These are phyloP conservation scores for Leucocoprinus leucothites DNA, from an alignment of 768 basidiomycete species.

Conservation along the genomic window DNA sequence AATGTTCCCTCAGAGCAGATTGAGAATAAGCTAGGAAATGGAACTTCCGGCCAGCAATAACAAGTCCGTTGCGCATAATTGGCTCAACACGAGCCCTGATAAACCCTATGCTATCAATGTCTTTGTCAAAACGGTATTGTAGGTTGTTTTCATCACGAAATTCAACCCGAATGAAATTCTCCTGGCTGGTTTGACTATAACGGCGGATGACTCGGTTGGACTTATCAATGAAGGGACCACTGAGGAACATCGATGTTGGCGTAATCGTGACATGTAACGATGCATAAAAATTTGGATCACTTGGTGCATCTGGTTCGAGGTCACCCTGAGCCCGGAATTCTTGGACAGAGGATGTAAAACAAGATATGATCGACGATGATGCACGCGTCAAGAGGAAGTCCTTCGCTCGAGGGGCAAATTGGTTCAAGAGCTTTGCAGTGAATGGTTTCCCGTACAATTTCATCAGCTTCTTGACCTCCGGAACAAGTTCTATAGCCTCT, in stretches of 20 bases:
- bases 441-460: constrained; percentile 28
- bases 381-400: constrained; percentile 21
- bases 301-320: constrained; percentile 21
- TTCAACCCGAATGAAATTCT: constrained; percentile 59
- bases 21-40: constrained; percentile 69
- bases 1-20: constrained; percentile 63
- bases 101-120: constrained; percentile 50
- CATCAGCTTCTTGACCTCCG: constrained; percentile 26
- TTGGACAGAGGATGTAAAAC: constrained; percentile 23
- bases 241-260: constrained; percentile 49
- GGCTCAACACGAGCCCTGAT: constrained; percentile 44
- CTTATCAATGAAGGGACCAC: constrained; percentile 55
- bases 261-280: constrained; percentile 37
- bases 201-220: constrained; percentile 61
- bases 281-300: constrained; percentile 26
- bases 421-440: constrained; percentile 37
- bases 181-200: constrained; percentile 40
- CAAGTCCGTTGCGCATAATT: constrained; percentile 40
- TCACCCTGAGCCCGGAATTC: constrained; percentile 23
- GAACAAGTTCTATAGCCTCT: constrained; percentile 44
- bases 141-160: constrained; percentile 59
- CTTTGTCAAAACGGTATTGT: constrained; percentile 52
- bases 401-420: constrained; percentile 26
- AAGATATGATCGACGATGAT: constrained; percentile 22
- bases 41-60: constrained; percentile 52